These are phyloP conservation scores for Scutellaria baicalensis DNA, from an alignment of 257 asterid species.

Conservation along the genomic window DNA sequence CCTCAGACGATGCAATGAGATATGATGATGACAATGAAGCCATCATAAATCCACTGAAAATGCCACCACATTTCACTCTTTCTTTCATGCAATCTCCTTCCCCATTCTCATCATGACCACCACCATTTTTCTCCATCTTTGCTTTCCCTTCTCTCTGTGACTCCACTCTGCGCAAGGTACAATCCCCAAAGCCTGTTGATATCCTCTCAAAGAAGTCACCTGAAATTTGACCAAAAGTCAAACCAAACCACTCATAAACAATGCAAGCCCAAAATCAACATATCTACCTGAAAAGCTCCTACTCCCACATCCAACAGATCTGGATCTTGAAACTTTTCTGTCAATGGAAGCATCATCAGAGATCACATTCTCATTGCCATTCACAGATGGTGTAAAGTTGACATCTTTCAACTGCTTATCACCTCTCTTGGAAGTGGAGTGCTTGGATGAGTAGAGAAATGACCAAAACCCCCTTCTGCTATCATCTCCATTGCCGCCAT, in stretches of 20 bases:
- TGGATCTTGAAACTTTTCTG: slow-evolving; percentile 52
- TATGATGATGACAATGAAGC: slow-evolving; percentile 55
- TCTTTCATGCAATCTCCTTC: slow-evolving; percentile 27
- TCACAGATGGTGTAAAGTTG: slow-evolving; percentile 31
- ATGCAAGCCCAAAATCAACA: too few species aligned
- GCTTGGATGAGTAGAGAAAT: slow-evolving; percentile 49
- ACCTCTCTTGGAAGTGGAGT: slow-evolving; percentile 27
- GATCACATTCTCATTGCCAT: slow-evolving; percentile 23
- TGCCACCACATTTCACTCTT: slow-evolving; percentile 55
- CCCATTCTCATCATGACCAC: not conserved
- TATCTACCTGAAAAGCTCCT: slow-evolving; percentile 35
- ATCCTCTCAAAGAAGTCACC: slow-evolving; percentile 51
- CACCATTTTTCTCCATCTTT: slow-evolving; percentile 20
- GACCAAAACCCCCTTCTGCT: slow-evolving; percentile 69
- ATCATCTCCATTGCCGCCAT: slow-evolving; percentile 19
- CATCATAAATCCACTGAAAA: slow-evolving; percentile 53
- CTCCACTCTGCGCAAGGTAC: slow-evolving; percentile 78
- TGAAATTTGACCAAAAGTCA: too few species aligned
- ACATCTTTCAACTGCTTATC: slow-evolving; percentile 28
- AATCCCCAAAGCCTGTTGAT: slow-evolving; percentile 59
- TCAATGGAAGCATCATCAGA: slow-evolving; percentile 35
- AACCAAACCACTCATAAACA: too few species aligned
- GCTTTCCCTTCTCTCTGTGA: slow-evolving; percentile 55
- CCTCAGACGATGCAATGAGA: slow-evolving; percentile 41
- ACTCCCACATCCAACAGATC: slow-evolving; percentile 74